phyloP scores from a whole-genome alignment of 441 rosid species.

The Flueggea neowawraea region DNA sequence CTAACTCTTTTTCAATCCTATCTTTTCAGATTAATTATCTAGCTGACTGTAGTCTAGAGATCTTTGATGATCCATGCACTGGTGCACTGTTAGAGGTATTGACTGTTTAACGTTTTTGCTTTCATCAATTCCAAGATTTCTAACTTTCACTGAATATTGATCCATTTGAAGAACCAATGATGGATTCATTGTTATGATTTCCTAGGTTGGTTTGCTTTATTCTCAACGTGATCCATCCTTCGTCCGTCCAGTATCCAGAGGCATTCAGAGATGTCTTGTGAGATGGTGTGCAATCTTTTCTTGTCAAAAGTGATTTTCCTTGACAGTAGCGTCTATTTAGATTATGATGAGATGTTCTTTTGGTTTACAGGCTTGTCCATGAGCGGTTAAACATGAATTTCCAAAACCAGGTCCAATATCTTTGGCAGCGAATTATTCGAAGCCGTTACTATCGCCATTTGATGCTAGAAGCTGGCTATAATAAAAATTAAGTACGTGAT shows the following conservation, averaged over 20 bases:
- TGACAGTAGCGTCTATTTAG: not conserved
- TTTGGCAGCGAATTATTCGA: slow-evolving; percentile 78
- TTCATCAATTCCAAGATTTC: not conserved
- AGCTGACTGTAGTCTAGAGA: slow-evolving; percentile 83
- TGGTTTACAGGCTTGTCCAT: slow-evolving; percentile 71
- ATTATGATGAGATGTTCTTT: slow-evolving; percentile 10
- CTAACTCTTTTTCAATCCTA: not conserved
- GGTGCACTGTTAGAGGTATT: slow-evolving; percentile 79
- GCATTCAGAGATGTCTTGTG: slow-evolving; percentile 82
- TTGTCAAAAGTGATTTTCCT: not conserved
- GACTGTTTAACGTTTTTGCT: not conserved
- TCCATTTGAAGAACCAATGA: no score
- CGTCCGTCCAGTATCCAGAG: slow-evolving; percentile 84
- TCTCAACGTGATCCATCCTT: slow-evolving; percentile 90
- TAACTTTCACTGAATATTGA: no score
- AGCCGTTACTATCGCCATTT: slow-evolving; percentile 93
- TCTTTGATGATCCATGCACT: slow-evolving; percentile 89
- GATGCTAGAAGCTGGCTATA: slow-evolving; percentile 71
- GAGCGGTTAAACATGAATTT: slow-evolving; percentile 64
- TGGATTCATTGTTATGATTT: slow-evolving; percentile 7
- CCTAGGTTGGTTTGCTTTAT: slow-evolving; percentile 87
- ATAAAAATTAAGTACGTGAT: slow-evolving; percentile 20
- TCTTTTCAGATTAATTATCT: slow-evolving; percentile 71
- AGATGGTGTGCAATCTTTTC: slow-evolving; percentile 64
- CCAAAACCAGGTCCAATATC: slow-evolving; percentile 36